phyloP scores from a whole-genome alignment of 257 asterid species.

The Gentiana straminea region DNA sequence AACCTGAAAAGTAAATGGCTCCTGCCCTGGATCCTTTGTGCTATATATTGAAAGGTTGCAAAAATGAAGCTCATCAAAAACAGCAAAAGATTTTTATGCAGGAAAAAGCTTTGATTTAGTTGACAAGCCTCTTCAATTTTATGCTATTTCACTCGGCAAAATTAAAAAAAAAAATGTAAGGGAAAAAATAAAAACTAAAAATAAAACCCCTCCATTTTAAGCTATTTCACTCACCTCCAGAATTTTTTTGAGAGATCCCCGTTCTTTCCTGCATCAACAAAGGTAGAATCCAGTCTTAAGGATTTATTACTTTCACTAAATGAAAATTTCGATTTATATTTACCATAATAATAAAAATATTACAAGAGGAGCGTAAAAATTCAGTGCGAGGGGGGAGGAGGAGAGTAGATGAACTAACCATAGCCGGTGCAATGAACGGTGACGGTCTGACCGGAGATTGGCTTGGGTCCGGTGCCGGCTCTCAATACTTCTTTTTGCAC shows the following conservation, averaged over 20 bases:
- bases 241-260: conserved; percentile 57
- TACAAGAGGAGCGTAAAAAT: background rate
- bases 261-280: conserved; percentile 39
- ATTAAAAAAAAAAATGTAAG: background rate
- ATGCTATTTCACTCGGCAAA: no score
- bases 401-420: conserved; percentile 22
- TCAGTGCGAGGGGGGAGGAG: background rate
- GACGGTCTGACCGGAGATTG: conserved; percentile 63
- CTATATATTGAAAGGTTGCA: conserved; percentile 23
- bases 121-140: no score
- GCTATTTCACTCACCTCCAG: conserved; percentile 56
- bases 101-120: background rate
- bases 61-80: background rate
- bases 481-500: conserved; percentile 63
- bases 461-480: conserved; percentile 74
- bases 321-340: background rate
- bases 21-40: conserved; percentile 95
- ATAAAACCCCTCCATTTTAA: background rate
- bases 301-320: no score
- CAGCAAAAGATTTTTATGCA: background rate
- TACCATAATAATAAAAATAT: background rate
- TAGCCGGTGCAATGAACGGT: conserved; percentile 98
- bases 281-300: background rate
- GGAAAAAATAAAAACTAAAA: background rate
- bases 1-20: conserved; percentile 75